phyloP scores from a whole-genome alignment of 495 filamentous ascomycete species.

The Hypomontagnella monticulosa region DNA sequence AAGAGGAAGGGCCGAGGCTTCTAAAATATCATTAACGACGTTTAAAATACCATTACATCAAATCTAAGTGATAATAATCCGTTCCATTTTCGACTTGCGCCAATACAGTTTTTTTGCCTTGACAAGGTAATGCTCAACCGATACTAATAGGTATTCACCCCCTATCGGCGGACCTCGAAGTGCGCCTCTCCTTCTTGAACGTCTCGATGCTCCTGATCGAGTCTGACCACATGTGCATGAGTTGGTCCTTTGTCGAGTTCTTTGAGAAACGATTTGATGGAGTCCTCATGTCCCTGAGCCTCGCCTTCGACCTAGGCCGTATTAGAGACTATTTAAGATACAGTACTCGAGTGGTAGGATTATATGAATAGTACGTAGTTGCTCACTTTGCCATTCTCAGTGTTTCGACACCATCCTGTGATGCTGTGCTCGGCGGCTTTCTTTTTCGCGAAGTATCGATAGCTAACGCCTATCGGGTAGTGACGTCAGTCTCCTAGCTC shows the following conservation, averaged over 20 bases:
- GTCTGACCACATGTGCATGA: constrained; percentile 71
- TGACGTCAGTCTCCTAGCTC: constrained; percentile 35
- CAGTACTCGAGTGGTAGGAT: background rate
- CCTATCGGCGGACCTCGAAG: constrained; percentile 65
- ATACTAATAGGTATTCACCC: background rate
- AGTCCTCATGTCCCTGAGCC: constrained; percentile 75
- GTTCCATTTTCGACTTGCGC: constrained; percentile 8
- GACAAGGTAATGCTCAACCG: background rate
- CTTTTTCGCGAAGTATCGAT: constrained; percentile 78
- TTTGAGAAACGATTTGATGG: constrained; percentile 74
- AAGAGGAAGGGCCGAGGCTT: constrained; percentile 67
- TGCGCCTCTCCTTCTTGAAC: constrained; percentile 68
- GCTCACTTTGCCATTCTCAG: constrained; percentile 71
- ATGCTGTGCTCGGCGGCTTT: constrained; percentile 71
- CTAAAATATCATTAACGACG: constrained; percentile 36
- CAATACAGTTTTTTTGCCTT: background rate
- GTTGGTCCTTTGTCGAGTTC: constrained; percentile 78
- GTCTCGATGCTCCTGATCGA: constrained; percentile 74
- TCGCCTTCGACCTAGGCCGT: constrained; percentile 82
- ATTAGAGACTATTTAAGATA: constrained; percentile 6
- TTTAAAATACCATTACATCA: constrained; percentile 19
- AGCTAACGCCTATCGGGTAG: constrained; percentile 69
- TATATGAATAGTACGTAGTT: background rate
- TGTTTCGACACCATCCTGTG: constrained; percentile 85
- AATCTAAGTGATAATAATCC: background rate